Evolutionary conservation across 2,329 filamentous ascomycete genomes (phyloP).

Genomic region (Ophiostoma sp.): DNA sequence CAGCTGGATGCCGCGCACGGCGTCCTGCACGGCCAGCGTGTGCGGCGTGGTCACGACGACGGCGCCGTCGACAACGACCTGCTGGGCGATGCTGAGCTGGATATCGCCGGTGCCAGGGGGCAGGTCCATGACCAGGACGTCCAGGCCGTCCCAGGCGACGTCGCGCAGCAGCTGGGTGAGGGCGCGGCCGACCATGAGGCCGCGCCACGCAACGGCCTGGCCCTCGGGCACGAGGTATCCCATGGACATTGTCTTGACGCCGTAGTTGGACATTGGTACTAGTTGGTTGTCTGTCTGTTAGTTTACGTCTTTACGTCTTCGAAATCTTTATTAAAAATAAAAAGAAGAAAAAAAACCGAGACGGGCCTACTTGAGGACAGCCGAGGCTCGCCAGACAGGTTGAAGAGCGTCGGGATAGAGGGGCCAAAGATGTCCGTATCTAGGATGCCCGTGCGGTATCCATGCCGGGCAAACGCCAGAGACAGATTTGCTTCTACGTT

Average conservation of each 20-base stretch:
- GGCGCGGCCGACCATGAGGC: slow-evolving; percentile 96
- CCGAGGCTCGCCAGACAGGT: slow-evolving; percentile 72
- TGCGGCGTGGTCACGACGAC: slow-evolving; percentile 92
- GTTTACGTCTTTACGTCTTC: not conserved
- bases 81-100: slow-evolving; percentile 93
- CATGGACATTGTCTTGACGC: slow-evolving; percentile 98
- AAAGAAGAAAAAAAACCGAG: not conserved
- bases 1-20: slow-evolving; percentile 86
- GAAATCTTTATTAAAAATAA: not conserved
- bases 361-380: slow-evolving; percentile 60
- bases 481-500: slow-evolving; percentile 62
- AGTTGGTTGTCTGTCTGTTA: slow-evolving; percentile 61
- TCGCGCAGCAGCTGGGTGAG: slow-evolving; percentile 92
- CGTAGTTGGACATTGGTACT: slow-evolving; percentile 86
- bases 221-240: slow-evolving; percentile 79
- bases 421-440: slow-evolving; percentile 97
- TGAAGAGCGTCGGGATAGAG: slow-evolving; percentile 83
- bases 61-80: slow-evolving; percentile 80
- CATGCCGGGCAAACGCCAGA: slow-evolving; percentile 75
- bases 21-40: slow-evolving; percentile 85
- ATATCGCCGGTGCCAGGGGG: slow-evolving; percentile 94
- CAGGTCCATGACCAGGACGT: slow-evolving; percentile 83
- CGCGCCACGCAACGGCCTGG: slow-evolving; percentile 88
- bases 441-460: slow-evolving; percentile 77
- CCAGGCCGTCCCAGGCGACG: slow-evolving; percentile 86